These are phyloP conservation scores for Claviceps pazoutovae DNA, from an alignment of 2,329 filamentous ascomycete species.

Conservation along the genomic window DNA sequence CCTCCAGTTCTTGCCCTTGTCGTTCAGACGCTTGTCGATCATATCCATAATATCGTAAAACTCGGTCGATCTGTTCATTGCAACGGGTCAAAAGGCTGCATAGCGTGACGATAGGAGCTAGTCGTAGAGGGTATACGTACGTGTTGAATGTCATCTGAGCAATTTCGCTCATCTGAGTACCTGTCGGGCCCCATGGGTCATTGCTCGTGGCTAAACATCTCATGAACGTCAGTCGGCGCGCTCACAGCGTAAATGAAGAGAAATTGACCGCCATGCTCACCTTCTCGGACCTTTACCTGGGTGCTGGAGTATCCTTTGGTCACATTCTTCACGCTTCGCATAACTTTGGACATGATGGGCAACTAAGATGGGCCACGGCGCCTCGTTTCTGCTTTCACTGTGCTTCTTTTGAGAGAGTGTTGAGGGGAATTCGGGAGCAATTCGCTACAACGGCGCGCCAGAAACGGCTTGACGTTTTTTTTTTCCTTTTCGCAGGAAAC, in stretches of 20 bases:
- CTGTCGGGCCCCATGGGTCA: conserved; percentile 94
- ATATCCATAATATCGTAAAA: conserved; percentile 99
- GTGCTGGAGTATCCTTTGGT: conserved; percentile 95
- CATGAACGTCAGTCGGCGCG: conserved; percentile 7
- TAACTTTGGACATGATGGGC: conserved; percentile 79
- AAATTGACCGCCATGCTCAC: conserved; percentile 30
- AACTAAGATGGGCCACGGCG: conserved; percentile 7
- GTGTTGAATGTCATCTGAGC: conserved; percentile 95
- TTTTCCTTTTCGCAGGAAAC: not conserved
- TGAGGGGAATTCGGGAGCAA: not conserved
- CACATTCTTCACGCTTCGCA: conserved; percentile 96
- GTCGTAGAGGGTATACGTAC: conserved; percentile 39
- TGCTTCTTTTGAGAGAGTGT: not conserved
- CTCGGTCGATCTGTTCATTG: conserved; percentile 59
- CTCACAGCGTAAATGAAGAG: not conserved
- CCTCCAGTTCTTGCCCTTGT: conserved; percentile 99
- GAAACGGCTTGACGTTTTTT: not conserved
- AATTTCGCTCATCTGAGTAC: conserved; percentile 97
- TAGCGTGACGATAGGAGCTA: not conserved
- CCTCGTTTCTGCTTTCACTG: not conserved
- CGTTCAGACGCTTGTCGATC: conserved; percentile 95
- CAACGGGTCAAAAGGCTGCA: not conserved
- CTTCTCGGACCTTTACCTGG: conserved; percentile 97
- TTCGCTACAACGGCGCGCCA: not conserved
- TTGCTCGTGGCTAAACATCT: conserved; percentile 76